These are phyloP conservation scores for Xylaria cubensis DNA, from an alignment of 495 filamentous ascomycete genomes.

Conservation along the genomic window DNA sequence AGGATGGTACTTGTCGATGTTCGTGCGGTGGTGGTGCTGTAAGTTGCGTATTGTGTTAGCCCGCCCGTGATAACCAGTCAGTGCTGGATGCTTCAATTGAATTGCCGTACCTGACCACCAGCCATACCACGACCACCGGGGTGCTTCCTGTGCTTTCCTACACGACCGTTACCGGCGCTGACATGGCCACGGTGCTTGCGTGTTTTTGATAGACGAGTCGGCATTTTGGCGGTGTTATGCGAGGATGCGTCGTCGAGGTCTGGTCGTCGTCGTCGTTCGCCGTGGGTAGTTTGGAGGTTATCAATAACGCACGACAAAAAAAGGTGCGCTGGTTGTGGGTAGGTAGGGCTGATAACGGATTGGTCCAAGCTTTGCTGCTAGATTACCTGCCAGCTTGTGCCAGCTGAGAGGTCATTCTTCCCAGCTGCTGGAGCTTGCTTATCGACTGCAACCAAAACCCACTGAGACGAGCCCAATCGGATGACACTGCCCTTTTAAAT, in stretches of 20 bases:
- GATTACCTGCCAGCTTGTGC: neutral
- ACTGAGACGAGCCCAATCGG: conserved; percentile 17
- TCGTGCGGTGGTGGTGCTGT: conserved; percentile 93
- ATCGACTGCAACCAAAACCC: neutral
- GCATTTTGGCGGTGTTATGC: conserved; percentile 63
- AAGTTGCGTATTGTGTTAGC: conserved; percentile 36
- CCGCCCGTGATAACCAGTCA: neutral
- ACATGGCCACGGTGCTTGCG: conserved; percentile 94
- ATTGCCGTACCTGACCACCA: conserved; percentile 29
- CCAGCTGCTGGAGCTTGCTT: neutral
- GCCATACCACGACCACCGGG: conserved; percentile 84
- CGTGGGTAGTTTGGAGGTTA: conserved; percentile 22
- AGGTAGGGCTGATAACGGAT: conserved; percentile 28
- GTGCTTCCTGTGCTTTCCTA: conserved; percentile 94
- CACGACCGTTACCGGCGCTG: conserved; percentile 89
- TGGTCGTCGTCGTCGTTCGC: conserved; percentile 30
- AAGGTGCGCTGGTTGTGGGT: conserved; percentile 27
- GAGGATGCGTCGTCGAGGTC: conserved; percentile 28
- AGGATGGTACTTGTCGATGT: conserved; percentile 75
- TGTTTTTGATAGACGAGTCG: conserved; percentile 82
- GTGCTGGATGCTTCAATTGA: neutral
- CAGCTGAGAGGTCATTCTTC: neutral
- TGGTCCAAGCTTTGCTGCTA: conserved; percentile 10
- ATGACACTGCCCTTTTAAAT: conserved; percentile 3
- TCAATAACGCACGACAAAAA: conserved; percentile 30